phyloP scores from a whole-genome alignment of 2,329 filamentous ascomycete genomes.

The Basipetospora sp. region DNA sequence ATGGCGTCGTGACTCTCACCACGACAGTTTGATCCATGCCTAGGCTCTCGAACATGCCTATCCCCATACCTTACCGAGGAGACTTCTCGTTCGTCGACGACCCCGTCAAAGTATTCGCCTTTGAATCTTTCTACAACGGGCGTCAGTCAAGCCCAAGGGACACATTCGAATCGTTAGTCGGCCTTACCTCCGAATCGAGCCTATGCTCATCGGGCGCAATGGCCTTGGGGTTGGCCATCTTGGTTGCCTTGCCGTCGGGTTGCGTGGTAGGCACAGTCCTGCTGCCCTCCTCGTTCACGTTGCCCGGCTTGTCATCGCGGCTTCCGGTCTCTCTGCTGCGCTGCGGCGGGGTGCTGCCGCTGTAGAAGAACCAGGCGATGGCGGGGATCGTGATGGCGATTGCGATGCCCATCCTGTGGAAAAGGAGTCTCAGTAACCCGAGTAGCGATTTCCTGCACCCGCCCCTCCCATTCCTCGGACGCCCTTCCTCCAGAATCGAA shows the following conservation, averaged over 20 bases:
- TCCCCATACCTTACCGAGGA: too few species aligned
- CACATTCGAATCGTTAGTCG: background rate
- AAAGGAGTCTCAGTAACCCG: too few species aligned
- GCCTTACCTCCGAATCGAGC: conserved; percentile 3
- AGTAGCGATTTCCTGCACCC: too few species aligned
- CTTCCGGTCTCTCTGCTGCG: background rate
- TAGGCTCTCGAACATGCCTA: too few species aligned
- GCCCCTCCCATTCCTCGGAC: too few species aligned
- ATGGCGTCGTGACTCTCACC: too few species aligned
- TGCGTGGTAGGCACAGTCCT: background rate
- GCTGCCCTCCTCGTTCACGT: conserved; percentile 5
- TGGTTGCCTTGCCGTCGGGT: background rate
- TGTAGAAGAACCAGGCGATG: conserved; percentile 5
- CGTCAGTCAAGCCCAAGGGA: background rate
- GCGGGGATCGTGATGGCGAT: conserved; percentile 3
- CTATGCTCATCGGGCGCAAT: background rate
- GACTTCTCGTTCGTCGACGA: too few species aligned
- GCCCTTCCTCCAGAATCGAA: too few species aligned
- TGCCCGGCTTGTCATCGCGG: background rate
- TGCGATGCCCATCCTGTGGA: background rate
- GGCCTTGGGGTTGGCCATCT: conserved; percentile 3
- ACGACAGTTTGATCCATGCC: too few species aligned
- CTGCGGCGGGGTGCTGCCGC: background rate
- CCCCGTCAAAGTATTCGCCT: too few species aligned
- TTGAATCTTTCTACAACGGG: background rate